Percentiles rank a stretch among this genome's conserved stretches.
These are phyloP conservation scores for Colletotrichum navitas DNA, from an alignment of 2,329 filamentous ascomycete species.

Conservation along the genomic window DNA sequence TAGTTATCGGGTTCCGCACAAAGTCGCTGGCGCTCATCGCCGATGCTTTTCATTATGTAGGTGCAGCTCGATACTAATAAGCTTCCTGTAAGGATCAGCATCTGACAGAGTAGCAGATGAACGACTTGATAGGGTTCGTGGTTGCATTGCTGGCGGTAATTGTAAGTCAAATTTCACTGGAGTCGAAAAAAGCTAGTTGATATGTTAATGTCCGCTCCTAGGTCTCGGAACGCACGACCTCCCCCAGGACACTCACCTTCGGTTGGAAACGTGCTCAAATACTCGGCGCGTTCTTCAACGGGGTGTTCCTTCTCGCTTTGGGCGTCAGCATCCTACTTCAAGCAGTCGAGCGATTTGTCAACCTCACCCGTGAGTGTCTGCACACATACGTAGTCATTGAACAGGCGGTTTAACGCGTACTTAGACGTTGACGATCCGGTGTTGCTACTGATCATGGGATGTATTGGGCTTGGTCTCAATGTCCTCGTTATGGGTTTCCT, in stretches of 20 bases:
- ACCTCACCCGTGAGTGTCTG: slow-evolving; percentile 61
- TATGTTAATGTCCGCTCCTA: slow-evolving; percentile 47
- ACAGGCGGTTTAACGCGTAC: not conserved
- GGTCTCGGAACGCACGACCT: slow-evolving; percentile 68
- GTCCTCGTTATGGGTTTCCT: slow-evolving; percentile 75
- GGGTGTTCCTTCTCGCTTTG: slow-evolving; percentile 78
- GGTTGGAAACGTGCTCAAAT: slow-evolving; percentile 83
- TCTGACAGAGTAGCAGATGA: slow-evolving; percentile 62
- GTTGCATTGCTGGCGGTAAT: slow-evolving; percentile 75
- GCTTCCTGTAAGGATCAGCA: too few species aligned
- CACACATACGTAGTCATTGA: not conserved
- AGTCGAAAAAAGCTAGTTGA: not conserved
- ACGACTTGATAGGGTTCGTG: slow-evolving; percentile 77
- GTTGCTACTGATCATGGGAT: slow-evolving; percentile 77
- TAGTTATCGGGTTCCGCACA: slow-evolving; percentile 76
- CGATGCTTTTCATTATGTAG: slow-evolving; percentile 83
- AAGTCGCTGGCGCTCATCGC: slow-evolving; percentile 79
- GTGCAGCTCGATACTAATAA: not conserved
- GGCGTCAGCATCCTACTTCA: slow-evolving; percentile 81
- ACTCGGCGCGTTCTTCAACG: slow-evolving; percentile 85
- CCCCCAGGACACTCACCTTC: slow-evolving; percentile 73
- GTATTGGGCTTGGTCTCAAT: slow-evolving; percentile 75
- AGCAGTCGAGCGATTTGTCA: slow-evolving; percentile 77
- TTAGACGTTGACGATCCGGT: slow-evolving; percentile 73
- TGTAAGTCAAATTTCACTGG: slow-evolving; percentile 54